Evolutionary conservation across 352 stramenopile genomes (phyloP).

Genomic region (Pythium biforme): DNA sequence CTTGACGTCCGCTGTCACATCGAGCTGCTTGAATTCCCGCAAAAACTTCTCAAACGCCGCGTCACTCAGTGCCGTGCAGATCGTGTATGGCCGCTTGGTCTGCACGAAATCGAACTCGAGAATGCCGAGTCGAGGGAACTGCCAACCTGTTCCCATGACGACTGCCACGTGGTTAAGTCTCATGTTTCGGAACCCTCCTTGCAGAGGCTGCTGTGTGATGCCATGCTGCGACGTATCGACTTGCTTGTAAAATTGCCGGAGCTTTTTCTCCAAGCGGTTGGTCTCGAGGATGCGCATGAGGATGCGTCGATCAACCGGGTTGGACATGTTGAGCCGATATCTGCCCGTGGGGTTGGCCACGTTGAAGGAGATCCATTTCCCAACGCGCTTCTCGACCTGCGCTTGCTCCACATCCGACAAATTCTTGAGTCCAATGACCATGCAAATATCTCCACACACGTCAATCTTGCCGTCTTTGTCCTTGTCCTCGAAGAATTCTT

Average conservation of each 20-base stretch:
- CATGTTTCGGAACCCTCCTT: slow-evolving; percentile 60
- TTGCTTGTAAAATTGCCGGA: slow-evolving; percentile 56
- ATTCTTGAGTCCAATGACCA: slow-evolving; percentile 64
- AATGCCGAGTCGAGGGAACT: slow-evolving; percentile 61
- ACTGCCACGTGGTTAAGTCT: slow-evolving; percentile 57
- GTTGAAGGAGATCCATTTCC: slow-evolving; percentile 81
- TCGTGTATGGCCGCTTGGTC: slow-evolving; percentile 47
- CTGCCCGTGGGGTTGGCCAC: slow-evolving; percentile 61
- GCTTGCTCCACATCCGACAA: slow-evolving; percentile 68
- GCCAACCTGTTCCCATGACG: slow-evolving; percentile 48
- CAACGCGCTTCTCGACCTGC: slow-evolving; percentile 67
- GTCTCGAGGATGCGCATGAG: slow-evolving; percentile 67
- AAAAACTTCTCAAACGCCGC: slow-evolving; percentile 70
- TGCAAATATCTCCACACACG: slow-evolving; percentile 75
- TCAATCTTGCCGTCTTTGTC: slow-evolving; percentile 81
- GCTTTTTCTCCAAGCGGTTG: slow-evolving; percentile 54
- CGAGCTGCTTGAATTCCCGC: slow-evolving; percentile 76
- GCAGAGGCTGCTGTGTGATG: slow-evolving; percentile 33
- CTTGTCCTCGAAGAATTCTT: slow-evolving; percentile 79
- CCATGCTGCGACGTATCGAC: slow-evolving; percentile 64
- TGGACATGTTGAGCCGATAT: slow-evolving; percentile 71
- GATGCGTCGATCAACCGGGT: slow-evolving; percentile 68
- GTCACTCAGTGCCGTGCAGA: slow-evolving; percentile 64
- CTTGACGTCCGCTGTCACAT: slow-evolving; percentile 60
- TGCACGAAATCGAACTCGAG: slow-evolving; percentile 79